phyloP scores from a whole-genome alignment of 441 rosid genomes.

The Melastoma candidum region DNA sequence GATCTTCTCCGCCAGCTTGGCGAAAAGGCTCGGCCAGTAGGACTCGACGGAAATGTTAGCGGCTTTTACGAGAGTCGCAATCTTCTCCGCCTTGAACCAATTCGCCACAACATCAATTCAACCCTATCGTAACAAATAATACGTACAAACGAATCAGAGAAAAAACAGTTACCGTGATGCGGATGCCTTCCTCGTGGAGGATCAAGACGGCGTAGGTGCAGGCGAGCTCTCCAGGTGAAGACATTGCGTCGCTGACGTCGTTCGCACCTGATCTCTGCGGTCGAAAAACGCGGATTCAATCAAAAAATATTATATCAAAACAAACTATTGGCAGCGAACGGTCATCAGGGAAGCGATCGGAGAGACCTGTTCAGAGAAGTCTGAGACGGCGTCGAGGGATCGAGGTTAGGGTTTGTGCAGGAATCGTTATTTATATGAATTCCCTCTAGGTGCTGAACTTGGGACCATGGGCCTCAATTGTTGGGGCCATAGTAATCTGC shows the following conservation, averaged over 20 bases:
- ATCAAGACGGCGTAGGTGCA: slow-evolving; percentile 34
- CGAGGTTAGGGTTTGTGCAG: no score
- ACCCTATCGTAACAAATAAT: not conserved
- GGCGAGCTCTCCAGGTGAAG: slow-evolving; percentile 17
- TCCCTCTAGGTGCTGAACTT: no score
- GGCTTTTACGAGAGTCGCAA: slow-evolving; percentile 25
- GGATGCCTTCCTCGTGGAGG: slow-evolving; percentile 35
- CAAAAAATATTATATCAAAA: no score
- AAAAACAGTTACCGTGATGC: slow-evolving; percentile 24
- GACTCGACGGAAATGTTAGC: slow-evolving; percentile 27
- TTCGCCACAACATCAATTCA: not conserved
- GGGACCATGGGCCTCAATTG: no score
- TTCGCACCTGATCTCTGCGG: no score
- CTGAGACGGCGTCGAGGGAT: no score
- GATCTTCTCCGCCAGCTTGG: slow-evolving; percentile 30
- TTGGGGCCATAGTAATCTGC: no score
- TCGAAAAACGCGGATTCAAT: no score
- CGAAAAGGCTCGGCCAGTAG: slow-evolving; percentile 38
- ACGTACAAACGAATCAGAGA: not conserved
- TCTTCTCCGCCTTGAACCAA: slow-evolving; percentile 30
- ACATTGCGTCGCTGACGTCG: slow-evolving; percentile 11
- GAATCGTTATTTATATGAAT: no score
- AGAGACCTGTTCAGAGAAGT: no score
- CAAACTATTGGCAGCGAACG: no score
- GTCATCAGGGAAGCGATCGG: no score